Evolutionary conservation across 163 green algal species (phyloP), one percentile per base, ranked within the genome.

Genomic region (Prototheca cutis): DNA sequence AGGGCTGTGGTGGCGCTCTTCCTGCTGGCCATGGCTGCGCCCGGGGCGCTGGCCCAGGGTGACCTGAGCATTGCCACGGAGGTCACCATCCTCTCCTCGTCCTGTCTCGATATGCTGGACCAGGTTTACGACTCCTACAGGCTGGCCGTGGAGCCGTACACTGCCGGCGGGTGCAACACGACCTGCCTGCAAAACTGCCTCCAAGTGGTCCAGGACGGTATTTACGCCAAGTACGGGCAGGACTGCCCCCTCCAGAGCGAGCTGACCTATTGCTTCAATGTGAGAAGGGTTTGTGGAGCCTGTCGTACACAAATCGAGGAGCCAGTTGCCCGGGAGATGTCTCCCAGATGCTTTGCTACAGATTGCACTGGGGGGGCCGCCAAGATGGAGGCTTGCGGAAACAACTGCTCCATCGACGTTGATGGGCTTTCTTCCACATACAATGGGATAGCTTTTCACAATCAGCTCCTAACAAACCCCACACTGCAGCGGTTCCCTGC

Each of bases 171-270:
- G 19, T 76, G 68, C 40, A 34, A 67, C 34, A 8, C n/a, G 17
- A 29, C 39, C 25, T 76, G 68, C 68, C 57, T 71, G 25, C 7
- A 36, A 17, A 33, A 55, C 7, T 76, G 68, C 65, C 42, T 61
- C 18, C 17, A 34, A 30, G 57, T 56, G 19, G 28, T 76, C 4
- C 39, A 71, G n/a, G 40, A 58, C 27, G 62, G 42, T 7, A 40
- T 76, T 5, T 63, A 71, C 40, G 52, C 47, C 19, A 61, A 48
- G 28, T 36, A 56, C 15, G 32, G 32, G 19, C 28, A 52, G 28
- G 6, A 71, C 30, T 76, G 68, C 58, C 68, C 68, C 2, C 24
- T 48, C 7, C 59, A 70, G 15, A 45, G 33, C 29, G 51, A 76
- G 39, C 65, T 71, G 21, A 56, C 45, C 6, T 48, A 39, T 17